A percentile compares a stretch with the other conserved stretches of the same genome.
These are phyloP conservation scores for Glomus cerebriforme DNA, from an alignment of 192 early-diverging fungal species.

Conservation along the genomic window DNA sequence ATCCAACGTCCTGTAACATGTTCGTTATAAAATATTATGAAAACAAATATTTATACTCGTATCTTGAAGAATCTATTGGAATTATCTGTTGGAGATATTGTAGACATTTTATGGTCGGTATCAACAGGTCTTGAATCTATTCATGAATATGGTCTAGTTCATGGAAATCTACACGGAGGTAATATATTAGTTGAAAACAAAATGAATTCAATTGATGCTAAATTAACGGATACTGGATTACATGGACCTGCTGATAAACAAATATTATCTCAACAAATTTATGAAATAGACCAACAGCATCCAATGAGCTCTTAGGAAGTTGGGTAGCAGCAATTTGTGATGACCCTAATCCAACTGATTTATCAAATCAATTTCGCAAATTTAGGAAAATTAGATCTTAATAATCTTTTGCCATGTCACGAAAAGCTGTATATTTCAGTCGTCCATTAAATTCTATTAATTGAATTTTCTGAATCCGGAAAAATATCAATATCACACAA, in stretches of 20 bases:
- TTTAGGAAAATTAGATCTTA: too few relatives aligned
- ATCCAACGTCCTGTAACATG: background rate
- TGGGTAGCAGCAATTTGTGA: too few relatives aligned
- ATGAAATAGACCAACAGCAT: background rate
- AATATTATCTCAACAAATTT: background rate
- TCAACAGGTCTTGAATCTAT: background rate
- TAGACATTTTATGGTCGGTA: background rate
- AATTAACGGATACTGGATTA: background rate
- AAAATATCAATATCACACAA: too few relatives aligned
- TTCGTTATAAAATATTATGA: constrained; percentile 15
- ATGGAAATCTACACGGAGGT: background rate
- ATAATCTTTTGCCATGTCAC: too few relatives aligned
- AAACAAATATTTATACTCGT: background rate
- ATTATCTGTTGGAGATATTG: background rate
- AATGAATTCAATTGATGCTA: too few relatives aligned
- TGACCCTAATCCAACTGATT: too few relatives aligned
- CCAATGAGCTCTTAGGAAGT: too few relatives aligned
- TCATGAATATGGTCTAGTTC: background rate
- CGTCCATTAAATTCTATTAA: too few relatives aligned
- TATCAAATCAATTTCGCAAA: too few relatives aligned
- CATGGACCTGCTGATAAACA: background rate
- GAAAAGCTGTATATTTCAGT: too few relatives aligned
- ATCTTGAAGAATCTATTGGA: background rate
- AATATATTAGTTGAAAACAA: background rate
- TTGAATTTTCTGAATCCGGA: too few relatives aligned